These are phyloP conservation scores for Lasiosphaeria ovina DNA, from an alignment of 495 filamentous ascomycete species.

Conservation along the genomic window DNA sequence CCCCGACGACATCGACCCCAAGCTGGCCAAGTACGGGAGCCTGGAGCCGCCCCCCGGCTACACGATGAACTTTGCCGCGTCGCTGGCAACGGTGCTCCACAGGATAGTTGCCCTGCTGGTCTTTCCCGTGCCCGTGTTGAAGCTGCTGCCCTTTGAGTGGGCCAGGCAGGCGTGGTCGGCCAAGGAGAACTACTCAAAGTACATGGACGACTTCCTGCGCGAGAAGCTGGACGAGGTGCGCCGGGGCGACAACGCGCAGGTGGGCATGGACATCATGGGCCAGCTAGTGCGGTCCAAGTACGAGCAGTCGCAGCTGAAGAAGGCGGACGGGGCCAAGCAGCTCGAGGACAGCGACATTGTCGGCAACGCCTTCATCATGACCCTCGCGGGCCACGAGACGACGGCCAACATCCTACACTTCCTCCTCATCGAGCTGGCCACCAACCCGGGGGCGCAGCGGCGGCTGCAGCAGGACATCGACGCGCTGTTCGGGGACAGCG, in stretches of 20 bases:
- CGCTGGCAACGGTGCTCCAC: constrained; percentile 51
- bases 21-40: constrained; percentile 43
- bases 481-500: constrained; percentile 46
- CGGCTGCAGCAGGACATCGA: constrained; percentile 63
- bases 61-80: constrained; percentile 58
- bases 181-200: constrained; percentile 59
- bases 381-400: constrained; percentile 71
- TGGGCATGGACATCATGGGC: constrained; percentile 66
- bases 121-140: constrained; percentile 47
- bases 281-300: constrained; percentile 50
- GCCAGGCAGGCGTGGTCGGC: constrained; percentile 48
- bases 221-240: constrained; percentile 52
- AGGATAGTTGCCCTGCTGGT: constrained; percentile 55
- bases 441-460: constrained; percentile 54
- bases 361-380: constrained; percentile 69
- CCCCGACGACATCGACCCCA: constrained; percentile 38
- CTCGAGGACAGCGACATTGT: constrained; percentile 60
- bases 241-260: constrained; percentile 39
- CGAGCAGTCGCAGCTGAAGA: constrained; percentile 21
- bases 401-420: constrained; percentile 67
- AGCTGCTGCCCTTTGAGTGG: constrained; percentile 48
- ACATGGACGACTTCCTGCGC: constrained; percentile 62
- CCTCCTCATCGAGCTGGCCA: constrained; percentile 58
- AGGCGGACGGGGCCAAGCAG: constrained; percentile 15
- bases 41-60: constrained; percentile 50